Evolutionary conservation across 192 early-diverging fungal species (phyloP).

Genomic region (Coemansia sp.): DNA sequence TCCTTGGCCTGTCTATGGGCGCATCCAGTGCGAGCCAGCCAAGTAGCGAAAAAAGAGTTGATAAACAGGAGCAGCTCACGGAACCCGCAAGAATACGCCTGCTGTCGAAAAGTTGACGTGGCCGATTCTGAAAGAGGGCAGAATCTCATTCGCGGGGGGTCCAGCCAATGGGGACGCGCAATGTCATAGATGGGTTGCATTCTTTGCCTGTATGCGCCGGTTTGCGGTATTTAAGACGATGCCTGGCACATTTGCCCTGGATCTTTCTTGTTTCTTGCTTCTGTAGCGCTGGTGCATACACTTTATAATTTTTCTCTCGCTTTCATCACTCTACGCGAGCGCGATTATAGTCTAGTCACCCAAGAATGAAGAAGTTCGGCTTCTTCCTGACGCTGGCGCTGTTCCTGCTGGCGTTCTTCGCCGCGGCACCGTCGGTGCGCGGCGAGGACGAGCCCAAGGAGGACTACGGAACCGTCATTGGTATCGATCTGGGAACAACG

Average conservation of each 20-base stretch:
- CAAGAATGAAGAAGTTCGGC: slow-evolving; percentile 36
- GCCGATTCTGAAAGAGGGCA: slow-evolving; percentile 10
- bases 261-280: slow-evolving; percentile 6
- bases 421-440: slow-evolving; percentile 32
- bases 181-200: slow-evolving; percentile 35
- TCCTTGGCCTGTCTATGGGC: background rate
- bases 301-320: slow-evolving; percentile 8
- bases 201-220: background rate
- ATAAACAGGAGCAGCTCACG: background rate
- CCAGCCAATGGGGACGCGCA: slow-evolving; percentile 33
- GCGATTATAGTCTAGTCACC: slow-evolving; percentile 7
- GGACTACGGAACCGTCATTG: slow-evolving; percentile 64
- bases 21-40: background rate
- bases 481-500: slow-evolving; percentile 95
- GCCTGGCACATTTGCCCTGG: background rate
- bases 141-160: slow-evolving; percentile 22
- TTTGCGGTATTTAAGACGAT: slow-evolving; percentile 22
- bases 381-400: slow-evolving; percentile 49
- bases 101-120: slow-evolving; percentile 7
- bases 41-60: background rate
- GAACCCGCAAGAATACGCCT: background rate
- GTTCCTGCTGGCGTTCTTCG: slow-evolving; percentile 40
- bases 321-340: background rate
- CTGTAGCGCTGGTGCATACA: background rate
- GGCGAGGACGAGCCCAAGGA: slow-evolving; percentile 48